Evolutionary conservation across 2,329 filamentous ascomycete genomes (phyloP).

Genomic region (Xylaria sp.): DNA sequence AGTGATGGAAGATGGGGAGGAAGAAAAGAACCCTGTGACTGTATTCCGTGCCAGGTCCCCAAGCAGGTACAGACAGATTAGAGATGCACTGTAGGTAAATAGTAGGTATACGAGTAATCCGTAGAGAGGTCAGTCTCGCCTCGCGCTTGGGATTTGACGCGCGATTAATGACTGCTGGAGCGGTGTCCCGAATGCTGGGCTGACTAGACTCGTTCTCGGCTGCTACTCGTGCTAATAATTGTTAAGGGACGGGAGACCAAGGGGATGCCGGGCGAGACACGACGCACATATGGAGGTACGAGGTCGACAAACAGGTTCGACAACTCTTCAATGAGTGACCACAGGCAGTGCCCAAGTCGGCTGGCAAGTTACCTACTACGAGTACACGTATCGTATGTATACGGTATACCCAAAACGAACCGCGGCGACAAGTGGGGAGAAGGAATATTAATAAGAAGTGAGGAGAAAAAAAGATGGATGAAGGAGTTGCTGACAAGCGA

Average conservation of each 20-base stretch:
- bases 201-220: slow-evolving; percentile 15
- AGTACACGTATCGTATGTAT: not conserved
- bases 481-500: slow-evolving; percentile 12
- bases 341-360: not conserved
- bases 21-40: not conserved
- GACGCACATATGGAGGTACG: not conserved
- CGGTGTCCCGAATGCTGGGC: slow-evolving; percentile 20
- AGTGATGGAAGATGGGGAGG: not conserved
- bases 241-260: slow-evolving; percentile 9
- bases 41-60: not conserved
- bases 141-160: slow-evolving; percentile 42
- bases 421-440: not conserved
- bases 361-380: not conserved
- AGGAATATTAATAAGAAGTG: slow-evolving; percentile 1
- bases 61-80: too few relatives aligned
- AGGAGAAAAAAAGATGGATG: slow-evolving; percentile 4
- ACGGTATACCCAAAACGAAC: not conserved
- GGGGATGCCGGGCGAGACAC: not conserved
- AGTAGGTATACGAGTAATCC: not conserved
- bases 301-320: not conserved
- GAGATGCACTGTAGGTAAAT: not conserved
- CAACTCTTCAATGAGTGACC: not conserved
- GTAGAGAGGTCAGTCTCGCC: slow-evolving; percentile 8
- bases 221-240: not conserved
- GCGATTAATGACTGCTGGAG: slow-evolving; percentile 37